phyloP scores from a whole-genome alignment of 148 eudicot genomes.

The Gaultheria prostrata region DNA sequence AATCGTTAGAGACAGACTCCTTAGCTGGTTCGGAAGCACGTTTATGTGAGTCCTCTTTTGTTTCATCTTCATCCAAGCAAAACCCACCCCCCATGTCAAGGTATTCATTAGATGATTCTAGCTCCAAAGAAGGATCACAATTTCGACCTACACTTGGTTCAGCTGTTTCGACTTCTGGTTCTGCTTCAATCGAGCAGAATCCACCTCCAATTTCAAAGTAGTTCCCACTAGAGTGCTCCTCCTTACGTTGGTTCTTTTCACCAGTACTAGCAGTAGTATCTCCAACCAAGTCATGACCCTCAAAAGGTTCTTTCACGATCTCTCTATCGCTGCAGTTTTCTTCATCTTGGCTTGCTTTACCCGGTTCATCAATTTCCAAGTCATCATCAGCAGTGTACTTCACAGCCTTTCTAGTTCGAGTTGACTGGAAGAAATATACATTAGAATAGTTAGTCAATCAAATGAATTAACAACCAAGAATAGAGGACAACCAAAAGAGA shows the following conservation, averaged over 20 bases:
- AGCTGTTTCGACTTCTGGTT: conserved; percentile 20
- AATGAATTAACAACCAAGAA: not conserved
- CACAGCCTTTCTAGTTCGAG: conserved; percentile 57
- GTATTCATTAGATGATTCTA: conserved; percentile 37
- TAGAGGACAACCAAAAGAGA: not conserved
- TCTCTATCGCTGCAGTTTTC: conserved; percentile 17
- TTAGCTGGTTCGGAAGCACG: conserved; percentile 14
- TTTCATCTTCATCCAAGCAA: conserved; percentile 56
- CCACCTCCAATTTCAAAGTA: conserved; percentile 40
- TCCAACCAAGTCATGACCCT: conserved; percentile 3
- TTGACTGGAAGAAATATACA: conserved; percentile 50
- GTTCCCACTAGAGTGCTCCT: conserved; percentile 24
- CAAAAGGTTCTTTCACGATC: conserved; percentile 23
- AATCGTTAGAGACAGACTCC: conserved; percentile 1
- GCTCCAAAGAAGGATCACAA: conserved; percentile 21
- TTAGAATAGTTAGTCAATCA: not conserved
- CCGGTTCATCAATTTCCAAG: conserved; percentile 32
- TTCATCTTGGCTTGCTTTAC: conserved; percentile 15
- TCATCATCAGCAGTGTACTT: conserved; percentile 50
- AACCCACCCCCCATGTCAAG: conserved; percentile 76
- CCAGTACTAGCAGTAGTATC: conserved; percentile 17
- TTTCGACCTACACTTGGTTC: conserved; percentile 18
- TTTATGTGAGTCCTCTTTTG: conserved; percentile 22
- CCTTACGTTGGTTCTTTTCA: conserved; percentile 15
- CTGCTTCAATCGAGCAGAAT: conserved; percentile 43